Percentiles rank a stretch among this genome's conserved stretches.
These are phyloP conservation scores for Albophoma yamanashiensis DNA, from an alignment of 2,329 filamentous ascomycete genomes.

Conservation along the genomic window DNA sequence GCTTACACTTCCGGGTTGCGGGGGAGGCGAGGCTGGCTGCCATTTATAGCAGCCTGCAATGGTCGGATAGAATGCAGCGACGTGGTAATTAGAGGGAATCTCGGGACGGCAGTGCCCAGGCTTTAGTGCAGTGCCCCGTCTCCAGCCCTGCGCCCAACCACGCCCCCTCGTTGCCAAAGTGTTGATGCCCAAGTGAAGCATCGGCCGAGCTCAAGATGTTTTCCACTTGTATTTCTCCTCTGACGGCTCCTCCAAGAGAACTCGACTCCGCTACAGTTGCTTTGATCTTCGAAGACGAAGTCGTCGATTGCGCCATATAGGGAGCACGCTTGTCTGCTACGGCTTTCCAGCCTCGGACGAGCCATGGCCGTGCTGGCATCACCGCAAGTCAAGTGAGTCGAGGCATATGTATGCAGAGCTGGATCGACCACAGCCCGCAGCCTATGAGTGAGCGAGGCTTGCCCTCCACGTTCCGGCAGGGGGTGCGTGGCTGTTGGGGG, in stretches of 20 bases:
- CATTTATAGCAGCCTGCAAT: not conserved
- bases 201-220: not conserved
- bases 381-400: constrained; percentile 19
- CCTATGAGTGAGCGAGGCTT: constrained; percentile 7
- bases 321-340: not conserved
- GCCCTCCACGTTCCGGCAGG: not conserved
- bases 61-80: not conserved
- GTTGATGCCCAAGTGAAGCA: constrained; percentile 1
- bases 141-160: not conserved
- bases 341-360: not conserved
- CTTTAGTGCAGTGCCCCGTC: not conserved
- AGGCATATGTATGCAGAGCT: constrained; percentile 13
- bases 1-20: not conserved
- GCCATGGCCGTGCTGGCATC: constrained; percentile 1
- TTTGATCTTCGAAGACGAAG: not conserved
- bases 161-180: not conserved
- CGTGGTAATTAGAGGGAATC: too few species aligned
- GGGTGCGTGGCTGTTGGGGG: not conserved
- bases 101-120: not conserved
- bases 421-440: constrained; percentile 7
- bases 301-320: not conserved
- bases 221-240: not conserved
- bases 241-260: not conserved
- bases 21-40: not conserved
- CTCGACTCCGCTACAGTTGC: not conserved